Conservation (phyloP, 257 asterid species). For the Fraxinus quadrangulata region DNA sequence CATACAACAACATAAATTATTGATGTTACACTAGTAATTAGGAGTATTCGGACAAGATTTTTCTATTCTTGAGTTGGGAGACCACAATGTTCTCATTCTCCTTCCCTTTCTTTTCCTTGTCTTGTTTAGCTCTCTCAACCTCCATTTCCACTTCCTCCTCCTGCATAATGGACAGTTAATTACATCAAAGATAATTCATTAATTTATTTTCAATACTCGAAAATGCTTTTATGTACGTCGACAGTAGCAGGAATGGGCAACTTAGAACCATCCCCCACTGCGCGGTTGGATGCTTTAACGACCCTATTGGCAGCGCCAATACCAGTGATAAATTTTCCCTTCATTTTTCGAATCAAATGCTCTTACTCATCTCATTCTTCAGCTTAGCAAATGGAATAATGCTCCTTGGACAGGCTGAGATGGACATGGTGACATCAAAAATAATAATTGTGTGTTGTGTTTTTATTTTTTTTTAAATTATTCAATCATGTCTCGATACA, state of each 20-base stretch:
- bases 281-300: constrained; percentile 52
- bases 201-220: too few relatives aligned
- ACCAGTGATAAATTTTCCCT: background rate
- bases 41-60: constrained; percentile 6
- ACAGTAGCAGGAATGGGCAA: constrained; percentile 53
- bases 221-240: background rate
- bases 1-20: background rate
- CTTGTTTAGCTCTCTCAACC: constrained; percentile 30
- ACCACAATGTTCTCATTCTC: constrained; percentile 47
- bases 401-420: too few relatives aligned
- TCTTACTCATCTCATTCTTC: too few relatives aligned
- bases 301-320: too few relatives aligned
- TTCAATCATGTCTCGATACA: too few relatives aligned
- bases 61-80: constrained; percentile 51
- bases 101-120: constrained; percentile 40
- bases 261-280: constrained; percentile 70
- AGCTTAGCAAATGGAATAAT: too few relatives aligned
- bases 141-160: constrained; percentile 39
- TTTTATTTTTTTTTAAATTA: too few relatives aligned
- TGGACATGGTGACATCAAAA: too few relatives aligned
- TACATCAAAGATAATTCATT: background rate
- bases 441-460: too few relatives aligned
- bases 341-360: background rate
- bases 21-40: background rate
- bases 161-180: constrained; percentile 21